Percentiles rank a stretch among this genome's conserved stretches.
Conservation (phyloP, 2,329 filamentous ascomycete species). For the Nakataea oryzae region DNA sequence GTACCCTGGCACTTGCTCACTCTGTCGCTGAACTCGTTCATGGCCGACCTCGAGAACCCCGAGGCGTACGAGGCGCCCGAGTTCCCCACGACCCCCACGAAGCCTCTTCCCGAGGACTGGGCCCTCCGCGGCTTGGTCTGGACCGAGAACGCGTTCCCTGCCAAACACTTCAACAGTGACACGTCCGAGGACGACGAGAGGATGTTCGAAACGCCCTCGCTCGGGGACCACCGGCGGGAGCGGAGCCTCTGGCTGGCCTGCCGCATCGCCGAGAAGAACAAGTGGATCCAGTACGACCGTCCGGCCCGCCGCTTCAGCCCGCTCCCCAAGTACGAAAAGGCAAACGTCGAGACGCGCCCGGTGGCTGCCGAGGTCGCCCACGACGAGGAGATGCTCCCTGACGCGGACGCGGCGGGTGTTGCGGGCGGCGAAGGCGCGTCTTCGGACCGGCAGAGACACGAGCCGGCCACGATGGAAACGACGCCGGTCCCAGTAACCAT, state of each 20-base stretch:
- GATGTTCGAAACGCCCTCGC: slow-evolving; percentile 50
- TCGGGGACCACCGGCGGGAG: slow-evolving; percentile 44
- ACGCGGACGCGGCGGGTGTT: background rate
- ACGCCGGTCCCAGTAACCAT: background rate
- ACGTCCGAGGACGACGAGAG: slow-evolving; percentile 59
- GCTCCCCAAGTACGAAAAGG: slow-evolving; percentile 20
- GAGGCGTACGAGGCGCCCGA: slow-evolving; percentile 23
- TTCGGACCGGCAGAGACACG: background rate
- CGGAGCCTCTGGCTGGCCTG: slow-evolving; percentile 49
- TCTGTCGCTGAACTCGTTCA: slow-evolving; percentile 25
- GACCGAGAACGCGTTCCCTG: slow-evolving; percentile 46
- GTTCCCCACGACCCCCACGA: slow-evolving; percentile 36
- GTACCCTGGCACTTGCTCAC: slow-evolving; percentile 28
- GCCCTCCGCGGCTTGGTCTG: slow-evolving; percentile 54
- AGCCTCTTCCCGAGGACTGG: slow-evolving; percentile 60
- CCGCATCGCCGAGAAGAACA: slow-evolving; percentile 28
- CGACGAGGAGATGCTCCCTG: background rate
- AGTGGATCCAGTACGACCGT: slow-evolving; percentile 35
- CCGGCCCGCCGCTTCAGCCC: slow-evolving; percentile 27
- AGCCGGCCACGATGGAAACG: background rate
- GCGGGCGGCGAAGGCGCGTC: too few relatives aligned
- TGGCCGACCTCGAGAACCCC: slow-evolving; percentile 13
- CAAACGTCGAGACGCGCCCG: slow-evolving; percentile 11
- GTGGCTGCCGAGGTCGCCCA: background rate
- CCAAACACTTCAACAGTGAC: slow-evolving; percentile 45